Base-by-base conservation (phyloP, 805 yeast genomes). In the Zygotorulaspora chibaensis region DNA sequence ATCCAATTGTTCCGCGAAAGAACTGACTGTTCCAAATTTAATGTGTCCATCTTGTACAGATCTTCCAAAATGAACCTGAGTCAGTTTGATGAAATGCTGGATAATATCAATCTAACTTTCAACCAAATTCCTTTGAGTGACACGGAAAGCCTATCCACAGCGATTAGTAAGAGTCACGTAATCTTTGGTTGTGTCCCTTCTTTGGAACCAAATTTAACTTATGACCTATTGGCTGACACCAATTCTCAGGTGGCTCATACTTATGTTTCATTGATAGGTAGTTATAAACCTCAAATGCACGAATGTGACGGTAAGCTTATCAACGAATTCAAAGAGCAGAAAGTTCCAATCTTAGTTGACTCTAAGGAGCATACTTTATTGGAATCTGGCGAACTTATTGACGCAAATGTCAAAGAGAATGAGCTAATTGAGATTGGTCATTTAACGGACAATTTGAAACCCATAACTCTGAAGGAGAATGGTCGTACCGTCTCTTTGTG, bases 381-480 rank as follows among this genome's bases (percentile, higher is more conserved):
- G 3, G 88, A 82, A 62, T 81, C 87, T 1, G 88, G 88, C 2
- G 88, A 82, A 51, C 64, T 82, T 42, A 74, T 80, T 38, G 75
- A 73, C 54, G 69, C 73, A 37, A 59, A 62, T 2, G 70, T 77
- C 17, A 49, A 58, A 1, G 61, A 52, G 2, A 58, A 62, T 1
- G 66, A 73, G n/a, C 60, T 80, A 37, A 57, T 78, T 6, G 81
- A 78, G 55, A 54, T 80, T 35, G 71, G 78, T 1, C 69, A 73
- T 17, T 45, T 78, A 40, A 8, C 44, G 8, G n/a, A 43, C 12
- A 28, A 40, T 2, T 45, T 45, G 2, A 47, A 51, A 2, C 56
- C 52, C 9, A 28, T 55, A 5, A 50, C 49, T 5, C 53, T 54
- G 20, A 26, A 39, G 23, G 35, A n/a, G 23, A 41, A 46, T 26